phyloP scores from a whole-genome alignment of 179 eudicot genomes.

The Beta corolliflora region DNA sequence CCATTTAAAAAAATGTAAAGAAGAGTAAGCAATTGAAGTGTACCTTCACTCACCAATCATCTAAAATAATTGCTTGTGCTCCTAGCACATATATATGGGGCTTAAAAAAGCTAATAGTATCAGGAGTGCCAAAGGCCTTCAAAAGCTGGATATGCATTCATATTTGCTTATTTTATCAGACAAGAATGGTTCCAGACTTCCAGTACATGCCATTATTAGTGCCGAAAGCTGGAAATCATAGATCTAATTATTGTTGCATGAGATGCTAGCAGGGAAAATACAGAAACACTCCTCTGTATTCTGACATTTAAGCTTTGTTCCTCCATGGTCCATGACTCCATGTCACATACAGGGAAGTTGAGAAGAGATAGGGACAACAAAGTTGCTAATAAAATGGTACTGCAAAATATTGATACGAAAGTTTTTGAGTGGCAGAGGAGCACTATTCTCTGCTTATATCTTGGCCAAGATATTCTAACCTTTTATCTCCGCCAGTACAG shows the following conservation, averaged over 20 bases:
- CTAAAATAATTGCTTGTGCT: not conserved
- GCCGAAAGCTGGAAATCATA: not conserved
- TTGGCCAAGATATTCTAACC: constrained; percentile 35
- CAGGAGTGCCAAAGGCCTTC: not conserved
- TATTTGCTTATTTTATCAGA: not conserved
- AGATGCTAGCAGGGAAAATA: not conserved
- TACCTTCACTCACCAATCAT: not conserved
- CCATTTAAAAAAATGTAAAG: not conserved
- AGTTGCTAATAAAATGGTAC: not conserved
- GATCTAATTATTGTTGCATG: not conserved
- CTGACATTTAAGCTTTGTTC: not conserved
- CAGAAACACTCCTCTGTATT: not conserved
- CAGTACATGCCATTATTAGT: not conserved
- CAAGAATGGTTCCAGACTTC: not conserved
- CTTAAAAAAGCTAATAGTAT: not conserved
- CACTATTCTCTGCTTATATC: no score
- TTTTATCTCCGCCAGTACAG: constrained; percentile 61
- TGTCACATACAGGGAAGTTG: not conserved
- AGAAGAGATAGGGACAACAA: not conserved
- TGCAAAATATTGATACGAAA: not conserved
- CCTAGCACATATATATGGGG: not conserved
- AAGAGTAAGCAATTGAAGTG: not conserved
- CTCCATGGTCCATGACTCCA: not conserved
- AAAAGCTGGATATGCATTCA: not conserved
- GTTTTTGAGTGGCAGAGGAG: no score